A percentile compares a stretch with the other conserved stretches of the same genome.
phyloP scores from a whole-genome alignment of 2,329 filamentous ascomycete genomes.

The Bertia moriformis region DNA sequence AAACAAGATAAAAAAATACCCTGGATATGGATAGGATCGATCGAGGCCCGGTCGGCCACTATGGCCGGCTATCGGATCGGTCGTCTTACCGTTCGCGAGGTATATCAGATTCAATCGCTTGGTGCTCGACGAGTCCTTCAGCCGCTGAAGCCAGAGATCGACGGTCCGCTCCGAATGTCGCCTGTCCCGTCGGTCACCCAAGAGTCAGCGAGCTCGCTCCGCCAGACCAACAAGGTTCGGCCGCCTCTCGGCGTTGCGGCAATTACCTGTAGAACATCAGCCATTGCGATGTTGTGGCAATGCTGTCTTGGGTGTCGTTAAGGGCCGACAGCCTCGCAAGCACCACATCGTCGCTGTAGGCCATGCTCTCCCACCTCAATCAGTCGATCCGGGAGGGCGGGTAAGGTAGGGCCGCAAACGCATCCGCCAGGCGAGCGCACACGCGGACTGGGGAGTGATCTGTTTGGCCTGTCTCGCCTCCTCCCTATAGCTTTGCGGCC shows the following conservation, averaged over 20 bases:
- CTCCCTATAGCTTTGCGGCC: too few species aligned
- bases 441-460: too few species aligned
- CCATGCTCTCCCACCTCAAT: too few species aligned
- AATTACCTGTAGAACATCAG: constrained; percentile 94
- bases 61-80: too few species aligned
- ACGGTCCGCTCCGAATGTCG: constrained; percentile 85
- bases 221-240: constrained; percentile 2
- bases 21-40: too few species aligned
- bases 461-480: neutral
- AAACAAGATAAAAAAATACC: too few species aligned
- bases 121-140: constrained; percentile 73
- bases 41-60: too few species aligned
- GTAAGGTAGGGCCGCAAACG: too few species aligned
- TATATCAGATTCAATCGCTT: constrained; percentile 87
- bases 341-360: constrained; percentile 90
- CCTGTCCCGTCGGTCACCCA: constrained; percentile 32
- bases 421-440: too few species aligned
- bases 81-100: constrained; percentile 66
- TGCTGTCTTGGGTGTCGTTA: constrained; percentile 95
- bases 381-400: too few species aligned
- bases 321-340: constrained; percentile 86
- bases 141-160: constrained; percentile 75
- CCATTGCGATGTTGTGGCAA: constrained; percentile 93
- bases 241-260: too few species aligned
- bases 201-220: constrained; percentile 3